phyloP scores from a whole-genome alignment of 768 basidiomycete species.

The Leucosporidium yakuticum region DNA sequence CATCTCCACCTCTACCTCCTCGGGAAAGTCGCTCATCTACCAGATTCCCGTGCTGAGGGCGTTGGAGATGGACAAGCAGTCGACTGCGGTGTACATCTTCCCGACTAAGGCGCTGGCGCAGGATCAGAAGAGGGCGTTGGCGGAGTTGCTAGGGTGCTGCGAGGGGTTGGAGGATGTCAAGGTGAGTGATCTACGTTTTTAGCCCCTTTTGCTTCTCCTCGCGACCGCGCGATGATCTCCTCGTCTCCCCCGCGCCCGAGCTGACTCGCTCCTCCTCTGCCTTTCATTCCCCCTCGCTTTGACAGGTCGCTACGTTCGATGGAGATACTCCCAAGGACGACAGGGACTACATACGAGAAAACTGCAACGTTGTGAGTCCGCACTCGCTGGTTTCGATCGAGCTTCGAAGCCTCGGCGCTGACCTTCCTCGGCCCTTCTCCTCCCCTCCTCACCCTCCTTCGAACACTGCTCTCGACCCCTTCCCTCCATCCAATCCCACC shows the following conservation, averaged over 20 bases:
- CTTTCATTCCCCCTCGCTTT: neutral
- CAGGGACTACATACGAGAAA: conserved; percentile 63
- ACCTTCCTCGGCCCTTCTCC: too few species aligned
- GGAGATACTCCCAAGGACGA: conserved; percentile 74
- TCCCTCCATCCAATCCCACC: neutral
- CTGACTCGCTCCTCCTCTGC: neutral
- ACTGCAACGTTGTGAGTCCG: conserved; percentile 44
- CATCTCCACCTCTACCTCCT: conserved; percentile 83
- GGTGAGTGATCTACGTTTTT: conserved; percentile 42
- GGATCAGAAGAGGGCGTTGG: conserved; percentile 68
- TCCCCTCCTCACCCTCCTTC: neutral
- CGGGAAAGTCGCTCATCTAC: conserved; percentile 44
- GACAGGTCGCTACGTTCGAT: conserved; percentile 70
- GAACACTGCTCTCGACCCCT: neutral
- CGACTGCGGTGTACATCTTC: conserved; percentile 78
- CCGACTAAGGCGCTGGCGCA: conserved; percentile 92
- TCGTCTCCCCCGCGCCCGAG: neutral
- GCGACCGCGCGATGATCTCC: neutral
- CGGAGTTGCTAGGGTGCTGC: conserved; percentile 59
- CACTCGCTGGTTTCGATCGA: neutral
- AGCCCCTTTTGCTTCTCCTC: neutral
- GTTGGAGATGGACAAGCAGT: conserved; percentile 55
- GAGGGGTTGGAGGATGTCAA: conserved; percentile 59
- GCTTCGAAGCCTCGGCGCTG: too few species aligned
- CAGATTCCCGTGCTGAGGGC: conserved; percentile 66